phyloP scores from a whole-genome alignment of 2,329 filamentous ascomycete genomes.

The Moelleriella libera region DNA sequence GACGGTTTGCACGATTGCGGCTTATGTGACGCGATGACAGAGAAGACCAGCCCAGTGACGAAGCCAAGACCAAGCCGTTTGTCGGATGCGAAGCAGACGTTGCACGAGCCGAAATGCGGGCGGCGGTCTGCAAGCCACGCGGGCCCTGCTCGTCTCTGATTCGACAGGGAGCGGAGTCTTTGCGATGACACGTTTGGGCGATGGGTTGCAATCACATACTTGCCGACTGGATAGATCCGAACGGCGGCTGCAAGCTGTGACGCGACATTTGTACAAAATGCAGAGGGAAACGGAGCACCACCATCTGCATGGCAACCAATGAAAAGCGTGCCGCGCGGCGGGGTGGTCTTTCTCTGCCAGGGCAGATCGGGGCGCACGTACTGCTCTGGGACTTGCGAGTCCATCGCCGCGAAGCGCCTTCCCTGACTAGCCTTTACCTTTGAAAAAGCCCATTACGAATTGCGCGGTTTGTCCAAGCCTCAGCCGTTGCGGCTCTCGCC shows the following conservation, averaged over 20 bases:
- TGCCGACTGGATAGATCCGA: not conserved
- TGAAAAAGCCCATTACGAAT: no score
- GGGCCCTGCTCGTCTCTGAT: not conserved
- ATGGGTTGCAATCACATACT: no score
- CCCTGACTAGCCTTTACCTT: no score
- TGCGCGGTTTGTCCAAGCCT: no score
- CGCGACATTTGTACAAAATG: not conserved
- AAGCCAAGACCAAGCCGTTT: not conserved
- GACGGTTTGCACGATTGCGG: not conserved
- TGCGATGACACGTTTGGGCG: no score
- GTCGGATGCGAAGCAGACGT: not conserved
- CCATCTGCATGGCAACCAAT: not conserved
- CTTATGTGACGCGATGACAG: not conserved
- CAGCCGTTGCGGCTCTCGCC: no score
- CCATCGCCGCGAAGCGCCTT: no score
- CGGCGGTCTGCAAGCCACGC: conserved; percentile 3
- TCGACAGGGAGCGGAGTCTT: not conserved
- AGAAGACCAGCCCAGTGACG: not conserved
- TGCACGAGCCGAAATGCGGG: not conserved
- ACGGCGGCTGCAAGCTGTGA: not conserved
- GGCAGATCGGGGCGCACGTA: no score
- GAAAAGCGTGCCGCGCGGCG: no score
- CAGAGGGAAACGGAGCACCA: not conserved
- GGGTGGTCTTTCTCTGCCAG: no score
- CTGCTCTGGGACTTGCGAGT: no score